Percentiles rank a stretch among this genome's conserved stretches.
Conservation (phyloP, 108 stramenopile species). For the Nitzschia palea region DNA sequence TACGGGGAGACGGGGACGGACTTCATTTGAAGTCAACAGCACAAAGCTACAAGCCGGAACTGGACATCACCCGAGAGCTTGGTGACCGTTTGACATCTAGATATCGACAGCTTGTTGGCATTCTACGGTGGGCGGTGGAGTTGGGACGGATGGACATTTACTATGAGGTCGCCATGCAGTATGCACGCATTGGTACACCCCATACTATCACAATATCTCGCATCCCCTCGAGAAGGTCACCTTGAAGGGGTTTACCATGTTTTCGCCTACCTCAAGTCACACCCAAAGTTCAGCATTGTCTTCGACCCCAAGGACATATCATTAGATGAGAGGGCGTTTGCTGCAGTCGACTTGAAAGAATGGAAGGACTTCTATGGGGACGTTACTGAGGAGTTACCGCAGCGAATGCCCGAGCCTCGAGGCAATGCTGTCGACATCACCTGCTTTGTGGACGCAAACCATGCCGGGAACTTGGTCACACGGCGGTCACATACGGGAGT, state of each 20-base stretch:
- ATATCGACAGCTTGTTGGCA: conserved; percentile 33
- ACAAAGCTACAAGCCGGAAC: background rate
- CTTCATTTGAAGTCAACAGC: background rate
- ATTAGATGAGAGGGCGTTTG: background rate
- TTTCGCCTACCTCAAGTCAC: conserved; percentile 35
- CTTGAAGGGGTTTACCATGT: conserved; percentile 34
- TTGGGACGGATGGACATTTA: conserved; percentile 44
- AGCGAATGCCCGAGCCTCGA: conserved; percentile 26
- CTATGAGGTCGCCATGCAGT: conserved; percentile 27
- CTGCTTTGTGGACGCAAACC: conserved; percentile 53
- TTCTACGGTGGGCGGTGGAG: conserved; percentile 47
- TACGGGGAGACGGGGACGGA: background rate
- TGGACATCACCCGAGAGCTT: background rate
- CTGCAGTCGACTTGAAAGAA: background rate
- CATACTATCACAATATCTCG: conserved; percentile 31
- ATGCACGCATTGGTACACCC: too few relatives aligned
- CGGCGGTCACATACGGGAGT: conserved; percentile 55
- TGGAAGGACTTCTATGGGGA: conserved; percentile 28
- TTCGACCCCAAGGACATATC: conserved; percentile 19
- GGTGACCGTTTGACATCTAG: background rate
- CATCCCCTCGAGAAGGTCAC: conserved; percentile 32
- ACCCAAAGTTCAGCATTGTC: conserved; percentile 17
- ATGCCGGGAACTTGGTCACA: conserved; percentile 49
- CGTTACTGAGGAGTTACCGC: conserved; percentile 26
- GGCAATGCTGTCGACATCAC: conserved; percentile 17